Evolutionary conservation across 805 yeast genomes (phyloP), one percentile per base, ranked within the genome.

Genomic region (Barnettozyma sp.): DNA sequence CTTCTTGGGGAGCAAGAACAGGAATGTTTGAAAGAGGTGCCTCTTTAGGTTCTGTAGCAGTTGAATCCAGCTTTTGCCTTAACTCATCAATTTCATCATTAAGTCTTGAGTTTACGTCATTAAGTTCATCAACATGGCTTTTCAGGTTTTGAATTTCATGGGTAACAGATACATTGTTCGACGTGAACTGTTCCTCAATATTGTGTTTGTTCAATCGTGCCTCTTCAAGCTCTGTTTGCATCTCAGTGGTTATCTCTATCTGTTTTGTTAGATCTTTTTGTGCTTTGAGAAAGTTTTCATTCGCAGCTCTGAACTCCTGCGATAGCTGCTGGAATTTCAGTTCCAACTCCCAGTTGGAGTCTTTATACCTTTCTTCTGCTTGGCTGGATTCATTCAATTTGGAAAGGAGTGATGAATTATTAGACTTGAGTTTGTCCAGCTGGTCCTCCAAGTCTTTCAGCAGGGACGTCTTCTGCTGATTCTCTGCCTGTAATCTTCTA

Each of bases 291-390:
- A 70, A 56, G 18, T 63, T 60, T 19, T 71, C 77, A 21, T 61
- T 66, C 24, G 72, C 54, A 6, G 46, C 46, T 26, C 55, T 46
- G 41, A 56, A 50, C 21, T 63, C 59, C 23, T 54, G 52, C 12
- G 55, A 36, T 16, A 59, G 37, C 40, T 52, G 59, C 21, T 68
- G 65, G 16, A 73, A 55, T 37, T 69, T 68, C 4, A 73, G 55
- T 54, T 80, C 85, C 35, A 82, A 61, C 45, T 76, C 80, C 79
- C 82, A 76, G 48, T 75, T 76, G 26, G 68, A 62, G 49, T 80
- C 85, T 49, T 72, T 74, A 34, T 72, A 60, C 7, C 62, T 57
- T 33, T 68, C 65, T 51, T 77, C 79, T 38, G 52, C 48, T 30
- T 48, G 41, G 28, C 46, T n/a, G 30, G 51, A 42, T 14, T 55